These are phyloP conservation scores for Rhodomyrtus psidioides DNA, from an alignment of 441 rosid genomes.

Conservation along the genomic window DNA sequence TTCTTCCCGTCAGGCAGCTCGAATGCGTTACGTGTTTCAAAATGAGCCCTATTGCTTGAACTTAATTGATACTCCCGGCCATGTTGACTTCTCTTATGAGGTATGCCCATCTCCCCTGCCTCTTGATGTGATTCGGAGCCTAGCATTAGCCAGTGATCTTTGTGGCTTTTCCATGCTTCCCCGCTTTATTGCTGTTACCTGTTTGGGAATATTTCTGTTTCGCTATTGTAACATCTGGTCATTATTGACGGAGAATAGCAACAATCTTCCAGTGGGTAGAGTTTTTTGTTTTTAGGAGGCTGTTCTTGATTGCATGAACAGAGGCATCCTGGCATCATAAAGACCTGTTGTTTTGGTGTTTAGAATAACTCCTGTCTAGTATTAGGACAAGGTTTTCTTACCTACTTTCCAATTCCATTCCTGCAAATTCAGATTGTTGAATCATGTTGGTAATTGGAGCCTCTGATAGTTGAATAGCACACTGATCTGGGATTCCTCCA, in stretches of 20 bases:
- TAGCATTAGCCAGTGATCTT: not conserved
- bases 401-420: not conserved
- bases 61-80: conserved; percentile 96
- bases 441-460: not conserved
- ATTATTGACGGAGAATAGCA: not conserved
- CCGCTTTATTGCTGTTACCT: not conserved
- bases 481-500: not conserved
- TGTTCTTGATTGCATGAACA: not conserved
- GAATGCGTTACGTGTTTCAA: conserved; percentile 79
- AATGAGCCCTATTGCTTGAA: conserved; percentile 73
- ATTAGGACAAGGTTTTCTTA: not conserved
- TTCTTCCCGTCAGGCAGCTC: conserved; percentile 63
- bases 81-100: conserved; percentile 97
- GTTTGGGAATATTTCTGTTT: not conserved
- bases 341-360: not conserved
- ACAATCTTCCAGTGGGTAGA: not conserved
- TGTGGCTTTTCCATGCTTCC: not conserved
- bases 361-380: not conserved
- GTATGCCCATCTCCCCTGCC: conserved; percentile 21
- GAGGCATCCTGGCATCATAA: not conserved
- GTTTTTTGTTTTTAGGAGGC: not conserved
- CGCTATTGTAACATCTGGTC: not conserved
- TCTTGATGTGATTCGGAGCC: not conserved
- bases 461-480: not conserved
- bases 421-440: not conserved